Percentiles rank a stretch among this genome's conserved stretches.
These are phyloP conservation scores for Parietaria judaica DNA, from an alignment of 306 rosid genomes.

Conservation along the genomic window DNA sequence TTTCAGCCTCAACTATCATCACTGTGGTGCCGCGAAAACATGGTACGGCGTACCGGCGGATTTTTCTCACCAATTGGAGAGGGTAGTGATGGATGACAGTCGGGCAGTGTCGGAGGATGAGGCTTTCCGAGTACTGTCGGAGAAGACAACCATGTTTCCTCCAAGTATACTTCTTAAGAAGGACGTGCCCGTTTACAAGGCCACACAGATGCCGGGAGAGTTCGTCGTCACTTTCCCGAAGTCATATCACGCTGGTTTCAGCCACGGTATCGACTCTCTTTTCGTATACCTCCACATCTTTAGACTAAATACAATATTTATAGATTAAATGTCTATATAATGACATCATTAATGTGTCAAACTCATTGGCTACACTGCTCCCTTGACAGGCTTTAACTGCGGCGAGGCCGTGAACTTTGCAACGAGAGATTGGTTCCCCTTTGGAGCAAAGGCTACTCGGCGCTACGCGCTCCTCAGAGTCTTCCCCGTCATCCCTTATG, in stretches of 20 bases:
- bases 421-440: neutral
- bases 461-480: neutral
- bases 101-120: neutral
- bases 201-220: slow-evolving; percentile 9
- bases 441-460: slow-evolving; percentile 3
- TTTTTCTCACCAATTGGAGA: slow-evolving; percentile 1
- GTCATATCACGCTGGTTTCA: slow-evolving; percentile 8
- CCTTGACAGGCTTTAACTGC: slow-evolving; percentile 1
- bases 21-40: slow-evolving; percentile 7
- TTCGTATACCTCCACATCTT: too few species aligned
- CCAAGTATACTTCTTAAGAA: neutral
- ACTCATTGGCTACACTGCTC: too few species aligned
- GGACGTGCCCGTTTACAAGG: slow-evolving; percentile 7
- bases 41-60: slow-evolving; percentile 9
- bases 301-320: neutral
- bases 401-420: slow-evolving; percentile 14
- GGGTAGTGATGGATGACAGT: neutral
- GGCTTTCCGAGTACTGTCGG: slow-evolving; percentile 1
- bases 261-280: neutral
- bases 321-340: too few species aligned
- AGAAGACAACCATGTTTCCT: slow-evolving; percentile 12
- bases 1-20: slow-evolving; percentile 10
- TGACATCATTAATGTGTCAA: too few species aligned
- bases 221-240: slow-evolving; percentile 9
- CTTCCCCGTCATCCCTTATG: slow-evolving; percentile 1